phyloP scores from a whole-genome alignment of 2,329 filamentous ascomycete genomes.

The Rutstroemia sp. region DNA sequence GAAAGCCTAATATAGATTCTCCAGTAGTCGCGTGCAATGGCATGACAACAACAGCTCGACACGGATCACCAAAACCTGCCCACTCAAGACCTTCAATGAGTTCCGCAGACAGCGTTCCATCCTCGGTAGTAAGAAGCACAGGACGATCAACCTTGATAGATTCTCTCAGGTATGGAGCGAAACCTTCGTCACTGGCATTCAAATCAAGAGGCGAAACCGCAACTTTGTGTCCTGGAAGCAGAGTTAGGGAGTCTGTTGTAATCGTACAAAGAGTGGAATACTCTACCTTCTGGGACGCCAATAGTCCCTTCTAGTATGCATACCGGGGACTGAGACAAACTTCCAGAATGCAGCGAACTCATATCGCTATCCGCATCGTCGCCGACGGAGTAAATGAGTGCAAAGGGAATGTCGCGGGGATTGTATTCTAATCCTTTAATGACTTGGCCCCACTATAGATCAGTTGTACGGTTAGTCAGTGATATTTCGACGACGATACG shows the following conservation, averaged over 20 bases:
- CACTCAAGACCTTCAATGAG: slow-evolving; percentile 62
- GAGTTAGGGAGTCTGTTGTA: background rate
- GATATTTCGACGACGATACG: background rate
- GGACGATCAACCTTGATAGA: slow-evolving; percentile 64
- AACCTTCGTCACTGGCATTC: slow-evolving; percentile 61
- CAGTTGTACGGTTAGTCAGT: background rate
- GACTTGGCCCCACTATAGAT: slow-evolving; percentile 54
- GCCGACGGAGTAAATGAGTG: slow-evolving; percentile 66
- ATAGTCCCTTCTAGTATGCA: slow-evolving; percentile 65
- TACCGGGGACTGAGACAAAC: slow-evolving; percentile 51
- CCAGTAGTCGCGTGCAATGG: slow-evolving; percentile 70
- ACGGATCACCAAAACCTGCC: slow-evolving; percentile 65
- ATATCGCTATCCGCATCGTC: slow-evolving; percentile 66
- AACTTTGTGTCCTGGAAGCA: slow-evolving; percentile 54
- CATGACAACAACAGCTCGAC: slow-evolving; percentile 64
- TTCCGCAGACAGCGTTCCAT: slow-evolving; percentile 55
- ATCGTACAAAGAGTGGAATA: background rate
- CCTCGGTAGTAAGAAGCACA: slow-evolving; percentile 59
- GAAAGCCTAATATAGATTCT: slow-evolving; percentile 67
- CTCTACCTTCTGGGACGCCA: slow-evolving; percentile 53
- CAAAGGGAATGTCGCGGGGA: slow-evolving; percentile 61
- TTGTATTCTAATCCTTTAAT: slow-evolving; percentile 64
- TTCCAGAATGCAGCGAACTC: slow-evolving; percentile 61
- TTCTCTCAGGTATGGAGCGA: slow-evolving; percentile 68
- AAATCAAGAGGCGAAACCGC: slow-evolving; percentile 60